Evolutionary conservation across 108 stramenopile genomes (phyloP).

Genomic region (Fragilaria radians): DNA sequence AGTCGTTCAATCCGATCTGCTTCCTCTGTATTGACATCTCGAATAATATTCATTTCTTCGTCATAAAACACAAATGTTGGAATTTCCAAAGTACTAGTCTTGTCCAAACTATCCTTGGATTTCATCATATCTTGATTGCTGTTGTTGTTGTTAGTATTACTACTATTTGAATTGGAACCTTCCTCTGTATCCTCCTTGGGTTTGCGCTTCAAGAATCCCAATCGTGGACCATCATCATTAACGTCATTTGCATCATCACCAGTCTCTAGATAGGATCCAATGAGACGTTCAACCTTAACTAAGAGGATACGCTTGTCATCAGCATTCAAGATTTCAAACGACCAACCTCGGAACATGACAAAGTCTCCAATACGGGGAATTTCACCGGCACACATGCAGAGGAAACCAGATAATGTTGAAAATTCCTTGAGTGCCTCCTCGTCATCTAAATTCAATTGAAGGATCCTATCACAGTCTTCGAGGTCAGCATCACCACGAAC

Average conservation of each 20-base stretch:
- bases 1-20: constrained; percentile 57
- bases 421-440: constrained; percentile 87
- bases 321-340: constrained; percentile 81
- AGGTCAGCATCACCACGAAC: constrained; percentile 93
- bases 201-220: constrained; percentile 47
- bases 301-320: constrained; percentile 76
- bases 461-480: constrained; percentile 86
- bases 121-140: no score
- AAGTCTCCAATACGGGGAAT: constrained; percentile 87
- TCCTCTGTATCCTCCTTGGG: constrained; percentile 13
- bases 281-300: constrained; percentile 68
- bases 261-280: constrained; percentile 67
- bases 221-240: constrained; percentile 35
- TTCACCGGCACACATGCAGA: constrained; percentile 92
- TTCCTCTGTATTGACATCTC: constrained; percentile 29
- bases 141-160: constrained; percentile 2
- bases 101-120: no score
- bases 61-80: no score
- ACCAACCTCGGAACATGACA: constrained; percentile 85
- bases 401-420: constrained; percentile 86
- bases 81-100: no score
- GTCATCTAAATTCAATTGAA: constrained; percentile 75
- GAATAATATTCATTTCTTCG: constrained; percentile 24
- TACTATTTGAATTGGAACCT: constrained; percentile 14
- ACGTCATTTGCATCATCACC: constrained; percentile 32